Conservation (phyloP, 306 rosid genomes). For the Vicia villosa region DNA sequence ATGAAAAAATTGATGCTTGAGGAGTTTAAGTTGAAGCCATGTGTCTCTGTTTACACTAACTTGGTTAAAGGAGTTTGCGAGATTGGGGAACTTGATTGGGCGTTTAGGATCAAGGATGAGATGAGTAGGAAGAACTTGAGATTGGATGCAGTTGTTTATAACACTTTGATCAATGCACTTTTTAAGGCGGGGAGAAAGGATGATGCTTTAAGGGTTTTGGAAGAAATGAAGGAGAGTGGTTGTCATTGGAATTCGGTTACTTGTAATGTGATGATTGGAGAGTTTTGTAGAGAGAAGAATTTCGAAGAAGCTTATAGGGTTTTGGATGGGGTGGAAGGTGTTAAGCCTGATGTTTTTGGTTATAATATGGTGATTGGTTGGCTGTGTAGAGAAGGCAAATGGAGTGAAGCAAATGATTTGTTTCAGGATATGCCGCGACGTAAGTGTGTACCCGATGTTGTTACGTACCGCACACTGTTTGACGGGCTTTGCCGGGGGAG, state of each 20-base stretch:
- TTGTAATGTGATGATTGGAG: constrained; percentile 70
- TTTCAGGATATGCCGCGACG: constrained; percentile 74
- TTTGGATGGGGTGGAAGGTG: constrained; percentile 67
- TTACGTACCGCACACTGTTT: constrained; percentile 63
- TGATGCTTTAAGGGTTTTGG: constrained; percentile 48
- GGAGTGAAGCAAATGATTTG: constrained; percentile 68
- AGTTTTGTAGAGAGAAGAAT: constrained; percentile 61
- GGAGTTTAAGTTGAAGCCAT: constrained; percentile 46
- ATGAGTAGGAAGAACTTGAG: constrained; percentile 51
- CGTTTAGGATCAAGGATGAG: constrained; percentile 67
- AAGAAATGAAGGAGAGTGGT: constrained; percentile 61
- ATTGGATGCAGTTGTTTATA: constrained; percentile 49
- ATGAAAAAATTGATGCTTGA: constrained; percentile 58
- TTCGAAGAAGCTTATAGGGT: constrained; percentile 50
- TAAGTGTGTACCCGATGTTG: constrained; percentile 53
- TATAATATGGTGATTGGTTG: constrained; percentile 65
- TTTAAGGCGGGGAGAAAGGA: constrained; percentile 62
- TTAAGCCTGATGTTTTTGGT: constrained; percentile 61
- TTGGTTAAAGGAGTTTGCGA: constrained; percentile 63
- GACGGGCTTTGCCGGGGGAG: constrained; percentile 55
- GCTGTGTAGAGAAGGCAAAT: constrained; percentile 60
- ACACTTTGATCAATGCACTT: constrained; percentile 58
- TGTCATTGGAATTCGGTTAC: constrained; percentile 60
- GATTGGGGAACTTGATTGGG: constrained; percentile 51
- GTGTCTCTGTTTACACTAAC: constrained; percentile 47